phyloP scores from a whole-genome alignment of 1,284 basidiomycete species.

The Heimioporus retisporus region DNA sequence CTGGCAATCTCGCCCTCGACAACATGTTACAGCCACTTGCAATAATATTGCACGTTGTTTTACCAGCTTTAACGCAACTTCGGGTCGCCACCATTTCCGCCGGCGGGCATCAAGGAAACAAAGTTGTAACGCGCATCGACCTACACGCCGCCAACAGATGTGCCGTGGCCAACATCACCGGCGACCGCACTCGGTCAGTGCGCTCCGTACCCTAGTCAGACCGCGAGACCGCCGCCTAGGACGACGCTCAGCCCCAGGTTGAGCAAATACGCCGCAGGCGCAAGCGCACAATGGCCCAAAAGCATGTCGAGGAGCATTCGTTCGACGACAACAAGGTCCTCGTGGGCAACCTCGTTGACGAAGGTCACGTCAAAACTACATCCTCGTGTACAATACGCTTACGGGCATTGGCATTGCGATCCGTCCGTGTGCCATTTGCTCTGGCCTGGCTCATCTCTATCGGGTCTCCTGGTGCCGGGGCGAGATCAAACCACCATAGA shows the following conservation, averaged over 20 bases:
- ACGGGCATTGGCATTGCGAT: conserved; percentile 99
- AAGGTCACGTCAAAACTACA: conserved; percentile 98
- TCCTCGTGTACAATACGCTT: conserved; percentile 99
- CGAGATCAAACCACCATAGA: conserved; percentile 89
- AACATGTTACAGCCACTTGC: too few relatives aligned
- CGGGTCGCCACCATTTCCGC: conserved; percentile 75
- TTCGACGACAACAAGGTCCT: conserved; percentile 53
- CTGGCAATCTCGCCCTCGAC: too few relatives aligned
- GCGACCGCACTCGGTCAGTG: conserved; percentile 44
- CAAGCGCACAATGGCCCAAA: conserved; percentile 76
- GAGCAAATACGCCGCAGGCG: conserved; percentile 87
- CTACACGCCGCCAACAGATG: too few relatives aligned
- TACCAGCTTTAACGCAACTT: too few relatives aligned
- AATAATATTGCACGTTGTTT: too few relatives aligned
- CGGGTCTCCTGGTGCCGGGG: too few relatives aligned
- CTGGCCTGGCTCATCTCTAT: too few relatives aligned
- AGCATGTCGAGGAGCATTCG: conserved; percentile 52
- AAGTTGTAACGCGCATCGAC: too few relatives aligned
- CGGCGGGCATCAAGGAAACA: conserved; percentile 71
- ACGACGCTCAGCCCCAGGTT: too few relatives aligned
- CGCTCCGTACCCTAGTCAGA: conserved; percentile 34
- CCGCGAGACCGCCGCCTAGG: conserved; percentile 45
- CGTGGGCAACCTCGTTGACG: conserved; percentile 97
- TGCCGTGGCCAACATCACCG: conserved; percentile 64
- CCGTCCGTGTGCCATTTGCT: too few relatives aligned